phyloP scores from a whole-genome alignment of 2,329 filamentous ascomycete genomes.

The Colletotrichum sp. region DNA sequence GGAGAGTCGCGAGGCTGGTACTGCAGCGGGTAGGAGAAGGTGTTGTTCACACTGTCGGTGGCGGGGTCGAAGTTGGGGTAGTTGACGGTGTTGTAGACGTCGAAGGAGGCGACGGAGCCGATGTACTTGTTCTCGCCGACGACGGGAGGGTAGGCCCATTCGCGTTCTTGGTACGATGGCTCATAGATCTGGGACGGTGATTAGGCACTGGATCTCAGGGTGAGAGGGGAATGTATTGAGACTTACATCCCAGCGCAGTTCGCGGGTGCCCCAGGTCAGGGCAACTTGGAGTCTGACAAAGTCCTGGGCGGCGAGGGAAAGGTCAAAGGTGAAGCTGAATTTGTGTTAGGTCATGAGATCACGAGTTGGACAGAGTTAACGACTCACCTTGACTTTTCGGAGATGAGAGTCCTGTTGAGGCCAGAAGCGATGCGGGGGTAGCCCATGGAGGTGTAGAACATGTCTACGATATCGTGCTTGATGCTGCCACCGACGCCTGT shows the following conservation, averaged over 20 bases:
- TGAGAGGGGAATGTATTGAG: not conserved
- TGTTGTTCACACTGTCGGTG: conserved; percentile 40
- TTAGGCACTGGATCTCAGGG: not conserved
- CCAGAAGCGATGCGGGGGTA: conserved; percentile 10
- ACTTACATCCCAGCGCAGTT: conserved; percentile 31
- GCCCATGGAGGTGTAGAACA: conserved; percentile 3
- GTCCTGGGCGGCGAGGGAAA: conserved; percentile 25
- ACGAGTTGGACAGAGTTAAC: too few relatives aligned
- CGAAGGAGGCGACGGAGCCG: conserved; percentile 42
- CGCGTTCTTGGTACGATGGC: conserved; percentile 37
- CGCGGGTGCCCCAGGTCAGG: conserved; percentile 28
- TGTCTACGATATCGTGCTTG: conserved; percentile 8
- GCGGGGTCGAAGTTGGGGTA: conserved; percentile 33
- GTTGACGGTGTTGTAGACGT: conserved; percentile 11
- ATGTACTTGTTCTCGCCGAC: conserved; percentile 42
- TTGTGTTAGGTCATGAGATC: not conserved
- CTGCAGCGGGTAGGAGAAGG: conserved; percentile 40
- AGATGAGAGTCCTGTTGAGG: not conserved
- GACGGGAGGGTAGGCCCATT: conserved; percentile 47
- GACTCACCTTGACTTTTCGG: conserved; percentile 2
- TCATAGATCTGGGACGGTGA: conserved; percentile 36
- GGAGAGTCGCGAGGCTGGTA: conserved; percentile 36
- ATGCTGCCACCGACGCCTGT: conserved; percentile 12
- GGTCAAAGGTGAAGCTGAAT: conserved; percentile 25
- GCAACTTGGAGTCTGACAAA: conserved; percentile 27